phyloP scores from a whole-genome alignment of 768 basidiomycete genomes.

The Leccinum variicolor region DNA sequence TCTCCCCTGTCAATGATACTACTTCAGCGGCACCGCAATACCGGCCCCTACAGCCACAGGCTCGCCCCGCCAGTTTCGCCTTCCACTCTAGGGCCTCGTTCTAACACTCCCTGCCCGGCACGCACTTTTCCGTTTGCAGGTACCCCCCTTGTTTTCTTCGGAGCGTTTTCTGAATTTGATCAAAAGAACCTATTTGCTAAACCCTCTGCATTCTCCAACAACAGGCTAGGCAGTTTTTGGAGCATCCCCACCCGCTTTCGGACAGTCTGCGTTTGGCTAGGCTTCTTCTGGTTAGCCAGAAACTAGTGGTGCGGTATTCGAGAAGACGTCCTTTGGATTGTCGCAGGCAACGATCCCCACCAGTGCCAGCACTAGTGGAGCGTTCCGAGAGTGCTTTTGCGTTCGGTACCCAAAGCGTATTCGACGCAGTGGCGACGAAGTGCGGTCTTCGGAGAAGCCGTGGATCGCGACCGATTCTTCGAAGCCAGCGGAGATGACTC shows the following conservation, averaged over 20 bases:
- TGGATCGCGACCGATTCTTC: conserved; percentile 16
- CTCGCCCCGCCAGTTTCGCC: too few relatives aligned
- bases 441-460: conserved; percentile 15
- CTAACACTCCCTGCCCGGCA: too few relatives aligned
- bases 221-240: conserved; percentile 34
- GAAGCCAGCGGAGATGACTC: conserved; percentile 10
- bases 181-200: too few relatives aligned
- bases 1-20: too few relatives aligned
- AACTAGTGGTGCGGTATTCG: conserved; percentile 15
- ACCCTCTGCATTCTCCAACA: conserved; percentile 25
- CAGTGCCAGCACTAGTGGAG: conserved; percentile 21
- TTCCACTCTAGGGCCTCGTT: too few relatives aligned
- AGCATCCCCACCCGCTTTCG: conserved; percentile 28
- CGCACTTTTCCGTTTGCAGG: too few relatives aligned
- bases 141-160: too few relatives aligned
- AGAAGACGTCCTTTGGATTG: conserved; percentile 19
- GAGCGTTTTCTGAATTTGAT: too few relatives aligned
- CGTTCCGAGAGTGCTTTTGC: conserved; percentile 35
- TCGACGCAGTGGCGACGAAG: conserved; percentile 22
- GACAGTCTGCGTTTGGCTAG: conserved; percentile 39
- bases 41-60: too few relatives aligned
- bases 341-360: conserved; percentile 6
- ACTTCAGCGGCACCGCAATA: too few relatives aligned
- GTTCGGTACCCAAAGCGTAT: conserved; percentile 25
- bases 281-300: conserved; percentile 27